Evolutionary conservation across 208 protist species (phyloP).

Genomic region (Novymonas esmeraldas): DNA sequence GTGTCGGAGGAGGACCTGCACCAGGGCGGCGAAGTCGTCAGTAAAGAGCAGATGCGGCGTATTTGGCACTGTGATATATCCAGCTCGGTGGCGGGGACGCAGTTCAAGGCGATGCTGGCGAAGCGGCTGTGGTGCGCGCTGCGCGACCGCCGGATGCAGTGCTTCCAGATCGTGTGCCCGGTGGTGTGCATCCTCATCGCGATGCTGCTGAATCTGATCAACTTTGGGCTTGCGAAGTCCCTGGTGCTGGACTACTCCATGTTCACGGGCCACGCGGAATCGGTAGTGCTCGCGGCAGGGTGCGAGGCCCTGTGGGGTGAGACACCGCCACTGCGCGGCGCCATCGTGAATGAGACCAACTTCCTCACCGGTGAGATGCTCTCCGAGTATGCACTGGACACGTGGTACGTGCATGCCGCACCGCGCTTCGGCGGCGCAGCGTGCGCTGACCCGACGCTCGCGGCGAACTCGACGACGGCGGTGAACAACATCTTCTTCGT

Average conservation of each 20-base stretch:
- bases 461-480: background rate
- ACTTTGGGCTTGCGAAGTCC: conserved; percentile 26
- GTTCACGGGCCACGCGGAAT: conserved; percentile 27
- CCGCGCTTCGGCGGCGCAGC: conserved; percentile 16
- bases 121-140: conserved; percentile 61
- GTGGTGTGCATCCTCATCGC: conserved; percentile 68
- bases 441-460: conserved; percentile 23
- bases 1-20: conserved; percentile 60
- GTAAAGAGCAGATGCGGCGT: conserved; percentile 29
- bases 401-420: conserved; percentile 24
- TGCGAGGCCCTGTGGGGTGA: conserved; percentile 25
- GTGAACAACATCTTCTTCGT: conserved; percentile 9
- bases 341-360: conserved; percentile 9
- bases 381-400: conserved; percentile 49
- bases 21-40: conserved; percentile 62
- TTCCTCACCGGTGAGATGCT: conserved; percentile 38
- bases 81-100: conserved; percentile 26
- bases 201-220: conserved; percentile 57
- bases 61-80: conserved; percentile 24
- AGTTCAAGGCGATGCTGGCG: conserved; percentile 56
- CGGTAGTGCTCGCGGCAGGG: conserved; percentile 33
- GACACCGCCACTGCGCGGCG: background rate
- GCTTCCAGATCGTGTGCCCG: conserved; percentile 78
- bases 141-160: conserved; percentile 69
- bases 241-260: conserved; percentile 32